Conservation (phyloP, 352 stramenopile species). For the Phytopythium delawarense region DNA sequence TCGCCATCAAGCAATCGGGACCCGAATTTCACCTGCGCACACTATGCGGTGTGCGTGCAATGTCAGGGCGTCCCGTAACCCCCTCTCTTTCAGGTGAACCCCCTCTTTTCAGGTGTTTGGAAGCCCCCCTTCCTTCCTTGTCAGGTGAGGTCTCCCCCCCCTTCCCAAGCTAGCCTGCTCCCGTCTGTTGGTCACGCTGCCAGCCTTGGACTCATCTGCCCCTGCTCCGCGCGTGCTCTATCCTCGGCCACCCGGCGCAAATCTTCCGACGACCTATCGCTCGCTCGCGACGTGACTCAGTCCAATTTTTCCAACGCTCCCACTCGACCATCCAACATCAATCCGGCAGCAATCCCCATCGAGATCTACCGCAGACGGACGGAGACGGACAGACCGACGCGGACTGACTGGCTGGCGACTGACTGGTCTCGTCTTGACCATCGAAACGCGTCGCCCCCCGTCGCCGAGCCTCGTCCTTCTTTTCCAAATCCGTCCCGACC, state of each 20-base stretch:
- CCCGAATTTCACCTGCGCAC: neutral
- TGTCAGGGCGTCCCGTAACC: neutral
- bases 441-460: neutral
- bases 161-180: neutral
- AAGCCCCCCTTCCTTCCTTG: neutral
- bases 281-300: constrained; percentile 2
- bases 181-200: constrained; percentile 1
- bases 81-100: neutral
- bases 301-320: constrained; percentile 5
- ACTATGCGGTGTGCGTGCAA: neutral
- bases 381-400: neutral
- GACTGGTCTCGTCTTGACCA: constrained; percentile 2
- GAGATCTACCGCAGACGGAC: constrained; percentile 1
- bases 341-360: neutral
- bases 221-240: neutral
- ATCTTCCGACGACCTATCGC: neutral
- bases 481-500: neutral
- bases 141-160: neutral
- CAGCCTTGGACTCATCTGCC: neutral
- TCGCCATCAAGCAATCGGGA: neutral
- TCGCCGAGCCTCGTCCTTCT: neutral
- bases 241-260: neutral
- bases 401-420: neutral
- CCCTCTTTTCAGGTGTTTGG: no score
- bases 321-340: constrained; percentile 10